Percentiles rank a stretch among this genome's conserved stretches.
Conservation (phyloP, 1,139 yeast species). For the Kluyveromyces marxianus region DNA sequence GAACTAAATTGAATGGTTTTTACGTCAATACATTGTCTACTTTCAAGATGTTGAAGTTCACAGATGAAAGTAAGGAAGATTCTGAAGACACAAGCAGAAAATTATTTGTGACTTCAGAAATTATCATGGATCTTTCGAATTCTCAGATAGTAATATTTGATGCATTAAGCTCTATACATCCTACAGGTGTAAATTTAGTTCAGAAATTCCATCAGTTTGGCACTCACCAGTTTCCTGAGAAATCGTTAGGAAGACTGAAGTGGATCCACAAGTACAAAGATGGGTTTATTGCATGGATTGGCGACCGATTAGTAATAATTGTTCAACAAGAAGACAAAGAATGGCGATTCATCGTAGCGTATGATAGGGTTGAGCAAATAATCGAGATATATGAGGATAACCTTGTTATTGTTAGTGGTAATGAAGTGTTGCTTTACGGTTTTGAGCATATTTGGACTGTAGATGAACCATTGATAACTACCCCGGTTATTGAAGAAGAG, state of each 20-base stretch:
- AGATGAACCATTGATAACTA: slow-evolving; percentile 11
- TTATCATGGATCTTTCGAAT: slow-evolving; percentile 15
- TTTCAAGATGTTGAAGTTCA: slow-evolving; percentile 21
- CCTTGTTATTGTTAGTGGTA: slow-evolving; percentile 19
- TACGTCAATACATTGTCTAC: slow-evolving; percentile 22
- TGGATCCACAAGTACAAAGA: slow-evolving; percentile 23
- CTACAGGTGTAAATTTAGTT: slow-evolving; percentile 21
- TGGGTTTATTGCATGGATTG: slow-evolving; percentile 20
- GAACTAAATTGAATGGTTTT: slow-evolving; percentile 10
- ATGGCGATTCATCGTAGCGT: slow-evolving; percentile 15
- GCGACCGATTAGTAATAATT: slow-evolving; percentile 16
- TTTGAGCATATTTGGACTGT: slow-evolving; percentile 22
- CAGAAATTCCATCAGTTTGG: slow-evolving; percentile 21
- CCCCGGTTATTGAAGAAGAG: slow-evolving; percentile 21
- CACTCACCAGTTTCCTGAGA: slow-evolving; percentile 14
- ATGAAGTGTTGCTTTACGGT: slow-evolving; percentile 14
- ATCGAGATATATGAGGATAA: slow-evolving; percentile 21
- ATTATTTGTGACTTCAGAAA: slow-evolving; percentile 25
- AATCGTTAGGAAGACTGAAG: slow-evolving; percentile 10
- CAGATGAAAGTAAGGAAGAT: slow-evolving; percentile 10
- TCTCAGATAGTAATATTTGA: slow-evolving; percentile 19
- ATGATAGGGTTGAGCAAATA: slow-evolving; percentile 23
- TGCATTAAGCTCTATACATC: slow-evolving; percentile 20
- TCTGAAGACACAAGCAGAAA: slow-evolving; percentile 14
- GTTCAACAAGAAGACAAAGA: slow-evolving; percentile 10